Evolutionary conservation across 2,329 filamentous ascomycete species (phyloP).

Genomic region (Tolypocladium sp.): DNA sequence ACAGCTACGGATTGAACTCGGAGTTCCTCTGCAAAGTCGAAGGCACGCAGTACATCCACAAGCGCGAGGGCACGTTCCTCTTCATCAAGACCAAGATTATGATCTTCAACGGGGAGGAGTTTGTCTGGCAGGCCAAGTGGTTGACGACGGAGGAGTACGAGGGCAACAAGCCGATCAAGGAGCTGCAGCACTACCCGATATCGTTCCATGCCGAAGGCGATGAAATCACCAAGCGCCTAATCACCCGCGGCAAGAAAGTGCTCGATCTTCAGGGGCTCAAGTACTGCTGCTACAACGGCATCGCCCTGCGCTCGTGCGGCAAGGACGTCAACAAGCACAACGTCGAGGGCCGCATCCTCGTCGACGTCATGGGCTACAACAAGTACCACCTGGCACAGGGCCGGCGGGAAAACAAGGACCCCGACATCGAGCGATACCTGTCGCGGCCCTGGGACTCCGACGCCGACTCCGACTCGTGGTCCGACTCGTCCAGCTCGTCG

Average conservation of each 20-base stretch:
- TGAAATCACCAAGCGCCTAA: slow-evolving; percentile 17
- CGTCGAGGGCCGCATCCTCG: slow-evolving; percentile 29
- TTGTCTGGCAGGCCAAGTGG: slow-evolving; percentile 27
- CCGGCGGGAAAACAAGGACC: slow-evolving; percentile 23
- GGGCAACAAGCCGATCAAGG: slow-evolving; percentile 31
- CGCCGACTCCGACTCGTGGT: not conserved
- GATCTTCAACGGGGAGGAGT: slow-evolving; percentile 28
- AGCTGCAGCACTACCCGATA: slow-evolving; percentile 28
- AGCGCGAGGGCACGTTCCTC: slow-evolving; percentile 8
- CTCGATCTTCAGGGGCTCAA: slow-evolving; percentile 31
- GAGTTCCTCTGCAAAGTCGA: slow-evolving; percentile 31
- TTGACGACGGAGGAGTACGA: slow-evolving; percentile 21
- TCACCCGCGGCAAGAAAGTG: slow-evolving; percentile 25
- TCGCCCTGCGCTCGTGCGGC: slow-evolving; percentile 19
- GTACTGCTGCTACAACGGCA: slow-evolving; percentile 31
- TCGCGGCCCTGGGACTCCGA: not conserved
- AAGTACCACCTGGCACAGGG: slow-evolving; percentile 28
- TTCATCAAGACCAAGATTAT: slow-evolving; percentile 23
- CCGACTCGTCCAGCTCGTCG: not conserved
- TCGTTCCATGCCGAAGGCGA: slow-evolving; percentile 20
- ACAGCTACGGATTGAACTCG: slow-evolving; percentile 27
- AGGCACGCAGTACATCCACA: slow-evolving; percentile 18
- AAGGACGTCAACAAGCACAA: slow-evolving; percentile 19
- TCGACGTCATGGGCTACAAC: slow-evolving; percentile 32
- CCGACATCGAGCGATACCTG: slow-evolving; percentile 13